phyloP scores from a whole-genome alignment of 2,329 filamentous ascomycete species.

The Aspergillus quadricinctus region DNA sequence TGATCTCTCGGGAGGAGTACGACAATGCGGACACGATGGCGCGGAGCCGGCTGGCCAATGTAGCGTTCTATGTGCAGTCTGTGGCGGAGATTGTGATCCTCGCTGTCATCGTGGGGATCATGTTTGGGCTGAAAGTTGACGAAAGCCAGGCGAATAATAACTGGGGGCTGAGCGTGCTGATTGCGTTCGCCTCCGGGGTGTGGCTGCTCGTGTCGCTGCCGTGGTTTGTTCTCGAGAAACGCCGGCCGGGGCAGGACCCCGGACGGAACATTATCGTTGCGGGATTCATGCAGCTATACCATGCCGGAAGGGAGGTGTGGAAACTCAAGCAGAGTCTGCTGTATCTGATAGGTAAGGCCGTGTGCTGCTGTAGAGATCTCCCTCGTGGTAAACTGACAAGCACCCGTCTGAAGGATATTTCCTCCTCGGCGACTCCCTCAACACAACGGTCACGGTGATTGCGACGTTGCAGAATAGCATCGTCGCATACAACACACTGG shows the following conservation, averaged over 20 bases:
- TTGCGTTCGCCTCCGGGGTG: slow-evolving; percentile 61
- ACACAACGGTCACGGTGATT: slow-evolving; percentile 67
- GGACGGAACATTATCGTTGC: slow-evolving; percentile 49
- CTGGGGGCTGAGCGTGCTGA: slow-evolving; percentile 61
- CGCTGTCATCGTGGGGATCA: slow-evolving; percentile 61
- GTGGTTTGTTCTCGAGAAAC: slow-evolving; percentile 47
- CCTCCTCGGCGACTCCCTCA: slow-evolving; percentile 64
- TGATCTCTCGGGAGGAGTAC: slow-evolving; percentile 57
- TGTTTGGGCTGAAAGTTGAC: slow-evolving; percentile 59
- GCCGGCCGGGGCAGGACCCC: slow-evolving; percentile 55
- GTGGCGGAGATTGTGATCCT: slow-evolving; percentile 59
- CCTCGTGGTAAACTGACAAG: background rate
- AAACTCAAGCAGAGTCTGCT: slow-evolving; percentile 61
- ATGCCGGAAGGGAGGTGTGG: slow-evolving; percentile 58
- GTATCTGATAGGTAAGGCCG: slow-evolving; percentile 54
- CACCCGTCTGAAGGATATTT: slow-evolving; percentile 50
- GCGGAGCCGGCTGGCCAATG: slow-evolving; percentile 60
- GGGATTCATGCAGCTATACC: slow-evolving; percentile 59
- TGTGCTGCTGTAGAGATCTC: background rate
- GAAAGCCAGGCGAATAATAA: slow-evolving; percentile 59
- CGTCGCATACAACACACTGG: slow-evolving; percentile 61
- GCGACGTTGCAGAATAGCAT: slow-evolving; percentile 61
- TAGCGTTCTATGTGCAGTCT: slow-evolving; percentile 61
- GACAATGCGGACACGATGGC: slow-evolving; percentile 59
- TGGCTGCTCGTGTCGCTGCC: slow-evolving; percentile 60